Percentiles rank a stretch among this genome's conserved stretches.
phyloP scores from a whole-genome alignment of 2,329 filamentous ascomycete genomes.

The Geosmithia morbida region DNA sequence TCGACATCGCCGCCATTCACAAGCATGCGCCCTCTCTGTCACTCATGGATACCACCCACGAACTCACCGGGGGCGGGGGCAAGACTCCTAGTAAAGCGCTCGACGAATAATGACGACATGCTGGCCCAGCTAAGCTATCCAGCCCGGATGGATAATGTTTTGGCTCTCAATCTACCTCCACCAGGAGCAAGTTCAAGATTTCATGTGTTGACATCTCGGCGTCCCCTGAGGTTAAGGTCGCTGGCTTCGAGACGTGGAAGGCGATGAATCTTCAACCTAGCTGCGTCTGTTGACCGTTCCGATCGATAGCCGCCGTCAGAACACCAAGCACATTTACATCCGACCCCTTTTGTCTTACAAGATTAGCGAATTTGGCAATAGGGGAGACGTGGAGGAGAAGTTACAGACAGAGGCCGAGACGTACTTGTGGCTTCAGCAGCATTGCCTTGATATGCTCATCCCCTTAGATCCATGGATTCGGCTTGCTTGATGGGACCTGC shows the following conservation, averaged over 20 bases:
- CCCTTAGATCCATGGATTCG: constrained; percentile 3
- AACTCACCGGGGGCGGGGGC: background rate
- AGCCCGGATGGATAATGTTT: background rate
- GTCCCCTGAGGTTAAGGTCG: background rate
- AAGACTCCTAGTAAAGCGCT: background rate
- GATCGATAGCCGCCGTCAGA: background rate
- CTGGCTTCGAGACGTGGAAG: background rate
- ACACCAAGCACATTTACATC: constrained; percentile 7
- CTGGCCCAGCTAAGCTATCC: background rate
- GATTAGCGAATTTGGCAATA: constrained; percentile 19
- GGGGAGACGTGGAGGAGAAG: constrained; percentile 29
- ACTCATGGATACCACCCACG: background rate
- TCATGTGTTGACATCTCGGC: background rate
- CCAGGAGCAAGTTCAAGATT: background rate
- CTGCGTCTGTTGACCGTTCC: background rate
- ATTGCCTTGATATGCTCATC: constrained; percentile 6
- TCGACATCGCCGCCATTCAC: too few relatives aligned
- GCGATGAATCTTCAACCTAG: background rate
- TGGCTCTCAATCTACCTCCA: background rate
- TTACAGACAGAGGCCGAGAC: constrained; percentile 12
- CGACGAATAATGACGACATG: background rate
- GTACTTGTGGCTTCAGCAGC: constrained; percentile 11
- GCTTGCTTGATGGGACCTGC: constrained; percentile 3
- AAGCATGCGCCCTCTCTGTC: too few relatives aligned
- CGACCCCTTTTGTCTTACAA: constrained; percentile 17